Conservation (phyloP, 1,284 basidiomycete genomes). For the Malassezia slooffiae region DNA sequence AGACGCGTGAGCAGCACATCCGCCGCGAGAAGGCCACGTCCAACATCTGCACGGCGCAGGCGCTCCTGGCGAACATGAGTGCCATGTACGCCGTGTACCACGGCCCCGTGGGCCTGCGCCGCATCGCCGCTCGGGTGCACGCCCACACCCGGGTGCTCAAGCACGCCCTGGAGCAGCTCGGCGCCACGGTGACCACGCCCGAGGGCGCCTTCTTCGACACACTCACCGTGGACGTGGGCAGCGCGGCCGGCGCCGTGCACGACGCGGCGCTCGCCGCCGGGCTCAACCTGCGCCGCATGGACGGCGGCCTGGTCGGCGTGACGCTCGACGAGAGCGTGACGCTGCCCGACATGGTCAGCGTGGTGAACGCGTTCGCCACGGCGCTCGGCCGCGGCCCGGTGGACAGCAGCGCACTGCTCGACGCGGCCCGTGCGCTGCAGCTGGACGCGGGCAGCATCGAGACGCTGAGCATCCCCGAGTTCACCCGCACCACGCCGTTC, state of each 20-base stretch:
- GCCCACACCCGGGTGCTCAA: slow-evolving; percentile 73
- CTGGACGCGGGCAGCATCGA: slow-evolving; percentile 27
- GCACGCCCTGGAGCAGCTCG: slow-evolving; percentile 59
- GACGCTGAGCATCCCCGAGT: slow-evolving; percentile 38
- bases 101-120: slow-evolving; percentile 71
- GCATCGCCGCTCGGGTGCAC: slow-evolving; percentile 82
- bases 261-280: slow-evolving; percentile 57
- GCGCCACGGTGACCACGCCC: slow-evolving; percentile 55
- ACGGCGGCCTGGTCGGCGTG: slow-evolving; percentile 68
- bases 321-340: slow-evolving; percentile 86
- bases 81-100: slow-evolving; percentile 67
- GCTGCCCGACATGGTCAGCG: slow-evolving; percentile 53
- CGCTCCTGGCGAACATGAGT: slow-evolving; percentile 43
- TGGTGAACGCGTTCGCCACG: slow-evolving; percentile 71
- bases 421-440: slow-evolving; percentile 22
- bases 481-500: slow-evolving; percentile 64
- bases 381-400: slow-evolving; percentile 38
- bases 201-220: slow-evolving; percentile 75
- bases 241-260: slow-evolving; percentile 62
- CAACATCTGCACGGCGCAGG: slow-evolving; percentile 46
- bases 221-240: slow-evolving; percentile 62
- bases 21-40: slow-evolving; percentile 45
- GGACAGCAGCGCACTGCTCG: slow-evolving; percentile 29
- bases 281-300: slow-evolving; percentile 75
- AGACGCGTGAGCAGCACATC: slow-evolving; percentile 51